A percentile compares a stretch with the other conserved stretches of the same genome.
These are phyloP conservation scores for Closterium sp. DNA, from an alignment of 139 green algal species.

Conservation along the genomic window DNA sequence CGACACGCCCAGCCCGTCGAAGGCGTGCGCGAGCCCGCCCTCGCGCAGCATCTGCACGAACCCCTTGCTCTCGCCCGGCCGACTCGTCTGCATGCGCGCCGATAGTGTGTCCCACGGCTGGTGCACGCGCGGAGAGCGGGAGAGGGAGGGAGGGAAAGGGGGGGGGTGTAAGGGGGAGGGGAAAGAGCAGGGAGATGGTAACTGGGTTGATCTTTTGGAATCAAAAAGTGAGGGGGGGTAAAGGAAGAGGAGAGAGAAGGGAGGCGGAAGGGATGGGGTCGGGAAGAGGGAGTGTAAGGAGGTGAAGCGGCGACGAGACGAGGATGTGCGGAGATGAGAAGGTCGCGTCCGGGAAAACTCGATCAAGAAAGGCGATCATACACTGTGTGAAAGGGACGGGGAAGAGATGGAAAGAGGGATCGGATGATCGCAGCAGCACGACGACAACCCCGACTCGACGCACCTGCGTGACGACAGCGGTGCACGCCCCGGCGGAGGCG, in stretches of 20 bases:
- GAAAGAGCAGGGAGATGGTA: not conserved
- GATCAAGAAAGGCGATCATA: not conserved
- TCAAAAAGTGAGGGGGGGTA: too few relatives aligned
- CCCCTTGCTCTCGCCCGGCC: not conserved
- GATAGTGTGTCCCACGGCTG: conserved; percentile 50
- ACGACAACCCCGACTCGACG: not conserved
- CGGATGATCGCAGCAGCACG: too few relatives aligned
- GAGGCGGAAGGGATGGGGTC: too few relatives aligned
- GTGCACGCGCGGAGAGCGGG: not conserved
- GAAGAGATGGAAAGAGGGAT: not conserved
- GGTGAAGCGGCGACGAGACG: not conserved
- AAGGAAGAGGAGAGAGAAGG: too few relatives aligned
- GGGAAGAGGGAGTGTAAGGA: not conserved
- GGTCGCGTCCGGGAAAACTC: not conserved
- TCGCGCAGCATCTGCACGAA: conserved; percentile 25
- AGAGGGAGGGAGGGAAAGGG: not conserved
- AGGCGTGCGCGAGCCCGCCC: conserved; percentile 7
- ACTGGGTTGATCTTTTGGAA: too few relatives aligned
- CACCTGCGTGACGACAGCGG: conserved; percentile 53
- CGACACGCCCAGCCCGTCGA: conserved; percentile 45
- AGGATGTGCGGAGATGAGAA: not conserved
- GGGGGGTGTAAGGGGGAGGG: not conserved
- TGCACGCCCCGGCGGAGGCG: conserved; percentile 41
- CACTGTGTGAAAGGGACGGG: not conserved
- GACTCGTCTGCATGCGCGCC: conserved; percentile 44